Conservation (phyloP, 2,329 filamentous ascomycete genomes). For the Aspergillus japonicus region DNA sequence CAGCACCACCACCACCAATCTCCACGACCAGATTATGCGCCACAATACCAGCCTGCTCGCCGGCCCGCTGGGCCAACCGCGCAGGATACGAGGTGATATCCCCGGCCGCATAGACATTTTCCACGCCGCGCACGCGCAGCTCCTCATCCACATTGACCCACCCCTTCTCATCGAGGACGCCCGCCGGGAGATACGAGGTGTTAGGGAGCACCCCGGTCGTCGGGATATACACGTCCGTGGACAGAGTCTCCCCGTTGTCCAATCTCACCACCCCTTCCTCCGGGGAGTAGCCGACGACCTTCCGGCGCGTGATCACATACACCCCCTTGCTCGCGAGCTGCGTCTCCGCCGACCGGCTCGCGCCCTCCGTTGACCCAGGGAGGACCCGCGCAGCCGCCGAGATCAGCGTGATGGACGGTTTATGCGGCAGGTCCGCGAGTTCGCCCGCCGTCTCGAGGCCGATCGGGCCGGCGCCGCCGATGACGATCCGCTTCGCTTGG, state of each 20-base stretch:
- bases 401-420: conserved; percentile 36
- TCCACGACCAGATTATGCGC: conserved; percentile 29
- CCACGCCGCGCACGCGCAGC: conserved; percentile 19
- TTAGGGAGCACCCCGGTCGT: conserved; percentile 55
- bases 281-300: conserved; percentile 26
- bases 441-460: conserved; percentile 53
- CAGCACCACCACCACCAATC: conserved; percentile 20
- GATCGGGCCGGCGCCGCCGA: conserved; percentile 51
- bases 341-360: conserved; percentile 44
- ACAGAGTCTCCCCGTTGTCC: conserved; percentile 44
- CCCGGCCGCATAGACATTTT: conserved; percentile 29
- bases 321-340: conserved; percentile 51
- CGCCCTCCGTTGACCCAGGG: conserved; percentile 28
- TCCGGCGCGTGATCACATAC: conserved; percentile 39
- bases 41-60: conserved; percentile 27
- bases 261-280: conserved; percentile 32
- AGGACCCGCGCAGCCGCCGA: conserved; percentile 33
- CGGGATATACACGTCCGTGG: conserved; percentile 54
- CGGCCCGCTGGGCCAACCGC: conserved; percentile 28
- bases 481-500: conserved; percentile 45
- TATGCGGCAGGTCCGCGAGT: conserved; percentile 37
- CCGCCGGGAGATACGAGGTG: conserved; percentile 50
- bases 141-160: conserved; percentile 50
- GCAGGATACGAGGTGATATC: conserved; percentile 31
- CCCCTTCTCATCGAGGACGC: conserved; percentile 47